A percentile compares a stretch with the other conserved stretches of the same genome.
phyloP scores from a whole-genome alignment of 2,329 filamentous ascomycete species.

The Trichoderma atroviride region DNA sequence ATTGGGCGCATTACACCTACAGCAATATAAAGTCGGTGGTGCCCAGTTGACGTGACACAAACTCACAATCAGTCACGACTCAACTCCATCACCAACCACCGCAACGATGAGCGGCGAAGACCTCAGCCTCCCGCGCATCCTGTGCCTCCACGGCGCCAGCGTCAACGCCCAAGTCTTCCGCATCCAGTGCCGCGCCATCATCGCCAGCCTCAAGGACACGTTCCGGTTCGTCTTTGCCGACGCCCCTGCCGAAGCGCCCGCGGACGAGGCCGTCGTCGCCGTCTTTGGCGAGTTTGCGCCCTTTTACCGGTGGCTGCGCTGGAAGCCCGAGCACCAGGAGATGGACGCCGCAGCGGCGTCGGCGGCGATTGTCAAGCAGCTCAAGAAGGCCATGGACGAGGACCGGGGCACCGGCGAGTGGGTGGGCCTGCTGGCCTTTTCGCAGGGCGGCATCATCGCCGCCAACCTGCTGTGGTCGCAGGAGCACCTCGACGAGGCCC shows the following conservation, averaged over 20 bases:
- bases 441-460: conserved; percentile 65
- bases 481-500: conserved; percentile 40
- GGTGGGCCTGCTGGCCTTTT: conserved; percentile 66
- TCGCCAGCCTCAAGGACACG: conserved; percentile 50
- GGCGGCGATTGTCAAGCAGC: conserved; percentile 44
- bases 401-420: conserved; percentile 60
- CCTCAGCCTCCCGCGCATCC: conserved; percentile 62
- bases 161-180: conserved; percentile 72
- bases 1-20: neutral
- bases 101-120: conserved; percentile 22
- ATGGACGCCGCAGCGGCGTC: conserved; percentile 46
- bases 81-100: neutral
- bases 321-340: conserved; percentile 59
- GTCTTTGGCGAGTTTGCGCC: conserved; percentile 69
- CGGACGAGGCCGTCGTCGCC: conserved; percentile 63
- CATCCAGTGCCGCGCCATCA: conserved; percentile 63
- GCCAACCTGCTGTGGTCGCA: conserved; percentile 66
- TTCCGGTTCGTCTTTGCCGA: conserved; percentile 76
- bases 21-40: neutral
- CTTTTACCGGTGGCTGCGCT: conserved; percentile 65
- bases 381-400: conserved; percentile 51
- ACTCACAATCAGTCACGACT: neutral
- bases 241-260: conserved; percentile 64
- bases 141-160: conserved; percentile 81
- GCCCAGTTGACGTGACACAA: neutral